These are phyloP conservation scores for Mycosphaerelloides madeirae DNA, from an alignment of 2,329 filamentous ascomycete genomes.

Conservation along the genomic window DNA sequence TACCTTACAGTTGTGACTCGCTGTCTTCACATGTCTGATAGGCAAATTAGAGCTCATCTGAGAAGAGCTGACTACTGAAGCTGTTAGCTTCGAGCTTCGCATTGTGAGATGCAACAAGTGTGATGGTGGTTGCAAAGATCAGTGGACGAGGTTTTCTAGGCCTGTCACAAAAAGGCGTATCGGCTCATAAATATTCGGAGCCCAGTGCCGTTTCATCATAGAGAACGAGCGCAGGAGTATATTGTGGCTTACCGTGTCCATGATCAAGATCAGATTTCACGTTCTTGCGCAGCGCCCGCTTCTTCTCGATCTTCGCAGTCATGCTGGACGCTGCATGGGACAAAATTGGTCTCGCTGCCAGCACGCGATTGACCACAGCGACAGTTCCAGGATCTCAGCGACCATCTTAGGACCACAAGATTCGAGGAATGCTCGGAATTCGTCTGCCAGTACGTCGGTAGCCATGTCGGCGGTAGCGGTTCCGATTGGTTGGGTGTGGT, in stretches of 20 bases:
- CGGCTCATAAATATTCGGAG: slow-evolving; percentile 33
- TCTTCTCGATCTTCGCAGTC: slow-evolving; percentile 16
- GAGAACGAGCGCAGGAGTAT: slow-evolving; percentile 4
- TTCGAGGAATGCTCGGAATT: slow-evolving; percentile 16
- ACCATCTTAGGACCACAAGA: slow-evolving; percentile 3
- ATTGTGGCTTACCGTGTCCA: slow-evolving; percentile 9
- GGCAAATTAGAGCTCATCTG: too few species aligned
- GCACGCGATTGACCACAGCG: too few species aligned
- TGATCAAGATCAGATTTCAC: slow-evolving; percentile 10
- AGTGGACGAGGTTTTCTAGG: slow-evolving; percentile 45
- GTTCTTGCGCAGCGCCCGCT: slow-evolving; percentile 15
- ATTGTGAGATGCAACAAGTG: slow-evolving; percentile 3
- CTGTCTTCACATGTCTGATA: too few species aligned
- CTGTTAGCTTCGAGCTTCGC: background rate
- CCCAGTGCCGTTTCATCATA: slow-evolving; percentile 38
- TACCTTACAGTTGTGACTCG: too few species aligned
- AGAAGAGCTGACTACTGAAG: too few species aligned
- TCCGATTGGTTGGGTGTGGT: slow-evolving; percentile 23
- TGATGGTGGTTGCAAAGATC: slow-evolving; percentile 17
- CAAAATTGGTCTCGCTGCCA: slow-evolving; percentile 5
- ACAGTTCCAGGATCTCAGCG: too few species aligned
- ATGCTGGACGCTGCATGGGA: slow-evolving; percentile 16
- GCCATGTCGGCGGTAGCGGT: slow-evolving; percentile 20
- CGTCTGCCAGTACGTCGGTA: slow-evolving; percentile 16
- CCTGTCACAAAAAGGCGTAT: slow-evolving; percentile 39